These are phyloP conservation scores for Epichloe glyceriae DNA, from an alignment of 2,329 filamentous ascomycete genomes.

Conservation along the genomic window DNA sequence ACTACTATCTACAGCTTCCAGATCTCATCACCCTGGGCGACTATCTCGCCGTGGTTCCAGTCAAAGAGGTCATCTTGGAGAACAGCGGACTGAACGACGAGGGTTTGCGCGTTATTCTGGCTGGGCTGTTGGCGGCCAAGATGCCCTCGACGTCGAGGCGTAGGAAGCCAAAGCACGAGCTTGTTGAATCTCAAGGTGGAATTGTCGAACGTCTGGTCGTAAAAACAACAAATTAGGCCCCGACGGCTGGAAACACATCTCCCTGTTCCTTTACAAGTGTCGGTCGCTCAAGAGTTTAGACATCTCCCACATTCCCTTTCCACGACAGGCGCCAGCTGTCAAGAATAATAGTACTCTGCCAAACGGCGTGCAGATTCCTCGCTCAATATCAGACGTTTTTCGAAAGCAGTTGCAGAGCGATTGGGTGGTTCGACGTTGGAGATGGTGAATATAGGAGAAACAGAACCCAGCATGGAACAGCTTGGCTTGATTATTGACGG, in stretches of 20 bases:
- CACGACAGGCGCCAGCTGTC: slow-evolving; percentile 25
- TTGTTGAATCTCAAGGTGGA: slow-evolving; percentile 43
- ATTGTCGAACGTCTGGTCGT: slow-evolving; percentile 77
- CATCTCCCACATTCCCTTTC: slow-evolving; percentile 73
- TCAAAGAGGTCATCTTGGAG: slow-evolving; percentile 75
- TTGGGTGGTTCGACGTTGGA: slow-evolving; percentile 66
- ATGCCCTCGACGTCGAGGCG: slow-evolving; percentile 42
- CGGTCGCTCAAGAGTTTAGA: slow-evolving; percentile 77
- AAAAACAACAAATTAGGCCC: slow-evolving; percentile 85
- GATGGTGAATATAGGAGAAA: slow-evolving; percentile 72
- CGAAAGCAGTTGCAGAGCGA: slow-evolving; percentile 63
- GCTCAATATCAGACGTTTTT: slow-evolving; percentile 40
- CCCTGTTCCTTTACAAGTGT: slow-evolving; percentile 81
- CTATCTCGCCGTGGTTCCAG: slow-evolving; percentile 84
- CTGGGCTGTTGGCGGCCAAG: slow-evolving; percentile 71
- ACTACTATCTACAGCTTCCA: slow-evolving; percentile 68
- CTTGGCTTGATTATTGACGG: slow-evolving; percentile 71
- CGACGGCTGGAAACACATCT: slow-evolving; percentile 86
- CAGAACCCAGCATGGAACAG: slow-evolving; percentile 56
- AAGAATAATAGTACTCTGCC: slow-evolving; percentile 18
- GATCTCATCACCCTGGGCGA: slow-evolving; percentile 84
- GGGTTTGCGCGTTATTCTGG: slow-evolving; percentile 72
- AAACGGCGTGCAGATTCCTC: slow-evolving; percentile 22
- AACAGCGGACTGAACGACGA: slow-evolving; percentile 81
- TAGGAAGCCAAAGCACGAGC: slow-evolving; percentile 30